Evolutionary conservation across 1,284 basidiomycete species (phyloP), one percentile per base, ranked within the genome.

Genomic region (Volvariella surrecta): DNA sequence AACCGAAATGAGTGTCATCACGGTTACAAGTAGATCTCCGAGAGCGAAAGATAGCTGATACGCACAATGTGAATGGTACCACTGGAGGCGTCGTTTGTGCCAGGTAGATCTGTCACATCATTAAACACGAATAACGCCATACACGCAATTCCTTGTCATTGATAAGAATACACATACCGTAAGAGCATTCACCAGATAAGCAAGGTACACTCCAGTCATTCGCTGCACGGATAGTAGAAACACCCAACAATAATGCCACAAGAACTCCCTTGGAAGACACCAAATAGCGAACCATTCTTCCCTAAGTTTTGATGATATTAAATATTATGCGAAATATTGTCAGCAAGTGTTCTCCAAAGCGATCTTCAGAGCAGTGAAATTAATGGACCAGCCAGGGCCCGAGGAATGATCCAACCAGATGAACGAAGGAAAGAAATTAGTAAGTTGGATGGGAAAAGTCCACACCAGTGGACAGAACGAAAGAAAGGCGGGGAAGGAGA

Each of bases 61-160:
- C 63, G 44, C 48, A 70, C 68, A 40, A 70, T 62, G 18, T 60
- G 57, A 32, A 70, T 42, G 6, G 58, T 59, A 8, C 62, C 66
- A 24, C 60, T 61, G 6, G 57, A 45, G 22, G 54, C 49, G 1
- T 49, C 54, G n/a, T 52, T 50, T 28, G 54, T 48, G 6, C 50
- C 43, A 10, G 59, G 55, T 6, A 65, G 42, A 46, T 64, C 57
- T 57, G 15, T 31, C 30, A 31, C 15, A 15, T 19, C 13, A 35
- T 35, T 35, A 31, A 15, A 31, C 30, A 9, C 34, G 18, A 15
- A 35, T 37, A 18, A 15, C 24, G 11, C 11, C 24, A 11, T 28
- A 6, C 24, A 28, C 24, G 6, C 6, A 6, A 6, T 11, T 6
- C 11, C 24, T 11, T 11, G 6, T 11, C 24, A 48, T 44, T 21